A percentile compares a stretch with the other conserved stretches of the same genome.
phyloP scores from a whole-genome alignment of 257 asterid species.

The Orobanche coerulescens region DNA sequence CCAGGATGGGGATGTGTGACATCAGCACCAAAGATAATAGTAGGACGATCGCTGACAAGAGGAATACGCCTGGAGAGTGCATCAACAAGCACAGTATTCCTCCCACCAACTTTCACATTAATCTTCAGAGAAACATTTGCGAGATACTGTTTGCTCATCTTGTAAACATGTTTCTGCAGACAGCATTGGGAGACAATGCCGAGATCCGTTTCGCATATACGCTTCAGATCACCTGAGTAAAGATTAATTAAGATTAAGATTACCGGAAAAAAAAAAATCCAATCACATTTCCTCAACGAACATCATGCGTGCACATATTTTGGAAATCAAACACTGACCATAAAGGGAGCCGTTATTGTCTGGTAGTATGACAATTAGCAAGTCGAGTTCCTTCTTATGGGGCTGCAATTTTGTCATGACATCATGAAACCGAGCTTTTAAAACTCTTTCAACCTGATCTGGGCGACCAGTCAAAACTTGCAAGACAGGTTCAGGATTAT shows the following conservation, averaged over 20 bases:
- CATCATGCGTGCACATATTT: no score
- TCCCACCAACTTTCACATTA: slow-evolving; percentile 93
- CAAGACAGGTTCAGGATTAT: slow-evolving; percentile 66
- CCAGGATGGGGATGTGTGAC: slow-evolving; percentile 99
- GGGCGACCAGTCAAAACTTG: slow-evolving; percentile 64
- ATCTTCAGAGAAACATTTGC: slow-evolving; percentile 89
- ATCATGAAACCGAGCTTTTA: slow-evolving; percentile 67
- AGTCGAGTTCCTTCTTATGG: slow-evolving; percentile 71
- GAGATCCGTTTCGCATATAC: slow-evolving; percentile 92
- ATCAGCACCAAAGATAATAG: slow-evolving; percentile 96
- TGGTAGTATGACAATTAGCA: slow-evolving; percentile 76
- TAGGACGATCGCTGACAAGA: slow-evolving; percentile 81
- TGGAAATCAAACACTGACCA: slow-evolving; percentile 38
- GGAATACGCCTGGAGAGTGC: slow-evolving; percentile 87
- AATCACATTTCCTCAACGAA: neutral
- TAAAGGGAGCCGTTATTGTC: slow-evolving; percentile 95
- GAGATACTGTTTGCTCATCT: slow-evolving; percentile 76
- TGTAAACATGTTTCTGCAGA: slow-evolving; percentile 76
- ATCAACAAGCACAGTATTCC: slow-evolving; percentile 87
- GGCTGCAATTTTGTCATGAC: slow-evolving; percentile 53
- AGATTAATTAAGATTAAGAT: neutral
- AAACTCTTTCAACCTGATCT: slow-evolving; percentile 76
- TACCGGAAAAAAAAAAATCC: neutral
- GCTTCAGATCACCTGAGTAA: slow-evolving; percentile 67
- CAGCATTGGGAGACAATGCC: slow-evolving; percentile 98